Evolutionary conservation across 129 eudicot genomes (phyloP), one percentile per base, ranked within the genome.

Genomic region (Solidago caesia): DNA sequence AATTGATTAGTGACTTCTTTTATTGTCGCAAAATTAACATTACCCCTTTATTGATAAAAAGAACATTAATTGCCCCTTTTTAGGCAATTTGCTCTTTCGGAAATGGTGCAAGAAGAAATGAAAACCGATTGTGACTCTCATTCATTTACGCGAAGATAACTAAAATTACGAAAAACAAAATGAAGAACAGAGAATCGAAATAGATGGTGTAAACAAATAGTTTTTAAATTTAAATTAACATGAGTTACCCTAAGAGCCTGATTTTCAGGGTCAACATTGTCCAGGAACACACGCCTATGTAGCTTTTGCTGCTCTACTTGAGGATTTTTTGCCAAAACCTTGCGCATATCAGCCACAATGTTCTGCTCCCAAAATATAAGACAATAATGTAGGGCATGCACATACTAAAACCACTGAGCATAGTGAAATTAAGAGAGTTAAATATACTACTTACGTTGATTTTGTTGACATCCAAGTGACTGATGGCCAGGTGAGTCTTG

Each of bases 321-420:
- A 66, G 96, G 96, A 71, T 90, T 87, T 85, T 90, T 90, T 6
- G 96, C 88, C 84, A 90, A 78, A 87, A 90, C 92, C 81, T 90
- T 90, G 64, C 96, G 96, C 96, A 90, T 90, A 79, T 90, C 92
- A 72, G 96, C 96, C 70, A 87, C 96, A 60, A 90, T 87, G 64
- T 44, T 81, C 96, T 90, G 89, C 64, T 16, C 70, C 72, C 52
- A 78, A 71, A 33, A 48, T 29, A 81, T 12, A 44, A 44, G 61
- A 64, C 62, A 48, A 64, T 27, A 67, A 44, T 13, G 46, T 67
- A 74, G 62, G 27, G 55, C 29, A 62, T 64, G 65, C 78, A 70
- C 58, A 65, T 7, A 71, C 44, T 6, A 41, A 15, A 53, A 59
- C 71, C 27, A 51, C 14, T 5, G 27, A 64, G 8, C 10, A 58